These are phyloP conservation scores for Krasilnikovozyma curviuscula DNA, from an alignment of 768 basidiomycete species.

Conservation along the genomic window DNA sequence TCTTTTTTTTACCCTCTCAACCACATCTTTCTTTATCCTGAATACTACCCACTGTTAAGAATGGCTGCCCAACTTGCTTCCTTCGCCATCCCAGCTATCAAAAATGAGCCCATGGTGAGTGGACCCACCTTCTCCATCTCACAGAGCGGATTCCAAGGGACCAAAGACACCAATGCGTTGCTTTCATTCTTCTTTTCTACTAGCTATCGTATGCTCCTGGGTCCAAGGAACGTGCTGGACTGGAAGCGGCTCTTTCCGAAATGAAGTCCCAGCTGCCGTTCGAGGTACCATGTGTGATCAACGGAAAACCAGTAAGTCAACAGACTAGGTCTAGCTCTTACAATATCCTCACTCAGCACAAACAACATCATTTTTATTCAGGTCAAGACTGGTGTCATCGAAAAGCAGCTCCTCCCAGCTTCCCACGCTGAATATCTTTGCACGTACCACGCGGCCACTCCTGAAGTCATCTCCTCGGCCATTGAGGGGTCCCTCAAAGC, in stretches of 20 bases:
- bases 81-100: constrained; percentile 65
- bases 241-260: constrained; percentile 52
- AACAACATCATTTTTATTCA: constrained; percentile 20
- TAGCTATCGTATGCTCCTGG: constrained; percentile 61
- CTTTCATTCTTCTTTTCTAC: constrained; percentile 21
- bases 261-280: constrained; percentile 72
- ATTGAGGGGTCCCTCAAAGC: constrained; percentile 75
- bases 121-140: background rate
- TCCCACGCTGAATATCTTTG: constrained; percentile 66
- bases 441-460: constrained; percentile 72
- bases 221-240: constrained; percentile 51
- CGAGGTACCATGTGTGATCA: constrained; percentile 80
- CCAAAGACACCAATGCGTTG: background rate
- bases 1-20: background rate
- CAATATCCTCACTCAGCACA: background rate
- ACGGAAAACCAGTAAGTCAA: constrained; percentile 61
- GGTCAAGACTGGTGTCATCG: constrained; percentile 62
- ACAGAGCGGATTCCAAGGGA: background rate
- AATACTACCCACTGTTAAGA: background rate
- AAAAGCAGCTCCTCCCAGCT: constrained; percentile 58
- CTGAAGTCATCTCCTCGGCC: constrained; percentile 50
- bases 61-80: constrained; percentile 38
- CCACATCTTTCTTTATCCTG: background rate
- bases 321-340: background rate
- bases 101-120: constrained; percentile 86